phyloP scores from a whole-genome alignment of 306 rosid genomes.

The Cucurbita maxima region DNA sequence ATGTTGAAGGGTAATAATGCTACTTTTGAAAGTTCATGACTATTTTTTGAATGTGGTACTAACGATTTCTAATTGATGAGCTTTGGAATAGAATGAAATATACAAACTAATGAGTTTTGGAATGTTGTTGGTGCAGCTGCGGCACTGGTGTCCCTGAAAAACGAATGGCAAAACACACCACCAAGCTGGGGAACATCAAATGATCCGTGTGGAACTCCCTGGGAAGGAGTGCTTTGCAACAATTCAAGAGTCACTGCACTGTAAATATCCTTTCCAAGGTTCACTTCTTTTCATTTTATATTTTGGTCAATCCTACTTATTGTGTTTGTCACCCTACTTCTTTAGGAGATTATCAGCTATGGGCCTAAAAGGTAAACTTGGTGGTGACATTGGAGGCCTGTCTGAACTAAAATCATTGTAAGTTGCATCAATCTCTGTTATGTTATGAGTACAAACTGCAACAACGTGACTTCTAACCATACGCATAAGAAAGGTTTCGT shows the following conservation, averaged over 20 bases:
- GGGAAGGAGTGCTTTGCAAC: constrained; percentile 89
- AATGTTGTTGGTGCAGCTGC: constrained; percentile 29
- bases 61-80: no score
- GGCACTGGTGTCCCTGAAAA: constrained; percentile 45
- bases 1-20: no score
- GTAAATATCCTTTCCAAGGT: constrained; percentile 16
- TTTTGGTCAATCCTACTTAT: not conserved
- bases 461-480: not conserved
- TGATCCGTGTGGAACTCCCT: constrained; percentile 62
- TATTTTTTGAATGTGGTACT: no score
- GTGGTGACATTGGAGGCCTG: constrained; percentile 49
- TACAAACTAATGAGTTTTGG: not conserved
- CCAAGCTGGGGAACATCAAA: constrained; percentile 69
- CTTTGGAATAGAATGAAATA: no score
- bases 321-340: not conserved
- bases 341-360: constrained; percentile 44
- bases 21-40: no score
- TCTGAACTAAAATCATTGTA: constrained; percentile 52
- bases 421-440: constrained; percentile 12
- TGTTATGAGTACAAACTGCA: not conserved
- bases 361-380: constrained; percentile 44
- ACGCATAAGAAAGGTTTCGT: not conserved
- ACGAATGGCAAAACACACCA: constrained; percentile 48
- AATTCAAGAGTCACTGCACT: constrained; percentile 64
- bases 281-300: not conserved